Conservation (phyloP, 2,329 filamentous ascomycete species). For the Trichoderma lentiforme region DNA sequence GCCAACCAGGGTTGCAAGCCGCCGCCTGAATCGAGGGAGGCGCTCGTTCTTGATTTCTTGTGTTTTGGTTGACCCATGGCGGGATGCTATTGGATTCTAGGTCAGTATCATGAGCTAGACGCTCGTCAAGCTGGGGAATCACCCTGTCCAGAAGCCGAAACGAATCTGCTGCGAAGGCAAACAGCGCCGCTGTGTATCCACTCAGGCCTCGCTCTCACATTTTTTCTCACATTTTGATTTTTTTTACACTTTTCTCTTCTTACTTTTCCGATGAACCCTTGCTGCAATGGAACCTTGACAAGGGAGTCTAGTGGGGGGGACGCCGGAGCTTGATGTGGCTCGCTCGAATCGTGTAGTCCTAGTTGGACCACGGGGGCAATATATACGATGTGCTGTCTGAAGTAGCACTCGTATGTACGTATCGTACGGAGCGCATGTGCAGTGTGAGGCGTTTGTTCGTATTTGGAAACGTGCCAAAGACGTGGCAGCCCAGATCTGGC, state of each 20-base stretch:
- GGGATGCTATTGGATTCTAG: slow-evolving; percentile 2
- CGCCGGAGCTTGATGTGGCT: slow-evolving; percentile 11
- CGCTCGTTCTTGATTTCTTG: not conserved
- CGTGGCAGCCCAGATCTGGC: slow-evolving; percentile 18
- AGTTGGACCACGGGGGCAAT: slow-evolving; percentile 9
- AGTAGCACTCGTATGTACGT: not conserved
- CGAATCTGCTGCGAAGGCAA: slow-evolving; percentile 5
- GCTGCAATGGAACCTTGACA: slow-evolving; percentile 12
- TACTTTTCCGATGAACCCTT: slow-evolving; percentile 14
- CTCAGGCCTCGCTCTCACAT: not conserved
- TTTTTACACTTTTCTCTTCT: not conserved
- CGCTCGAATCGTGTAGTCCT: slow-evolving; percentile 12
- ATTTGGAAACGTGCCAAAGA: slow-evolving; percentile 12
- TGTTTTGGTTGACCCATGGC: not conserved
- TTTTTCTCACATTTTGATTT: not conserved
- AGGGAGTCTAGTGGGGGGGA: not conserved
- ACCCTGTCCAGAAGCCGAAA: slow-evolving; percentile 2
- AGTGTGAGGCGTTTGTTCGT: slow-evolving; percentile 15
- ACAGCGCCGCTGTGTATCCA: not conserved
- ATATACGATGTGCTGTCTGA: slow-evolving; percentile 9
- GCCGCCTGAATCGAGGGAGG: not conserved
- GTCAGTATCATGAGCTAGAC: not conserved
- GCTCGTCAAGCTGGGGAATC: not conserved
- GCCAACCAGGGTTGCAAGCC: not conserved
- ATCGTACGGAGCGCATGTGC: slow-evolving; percentile 12